Conservation (phyloP, 208 protist species). For the Leishmania amazonensis region DNA sequence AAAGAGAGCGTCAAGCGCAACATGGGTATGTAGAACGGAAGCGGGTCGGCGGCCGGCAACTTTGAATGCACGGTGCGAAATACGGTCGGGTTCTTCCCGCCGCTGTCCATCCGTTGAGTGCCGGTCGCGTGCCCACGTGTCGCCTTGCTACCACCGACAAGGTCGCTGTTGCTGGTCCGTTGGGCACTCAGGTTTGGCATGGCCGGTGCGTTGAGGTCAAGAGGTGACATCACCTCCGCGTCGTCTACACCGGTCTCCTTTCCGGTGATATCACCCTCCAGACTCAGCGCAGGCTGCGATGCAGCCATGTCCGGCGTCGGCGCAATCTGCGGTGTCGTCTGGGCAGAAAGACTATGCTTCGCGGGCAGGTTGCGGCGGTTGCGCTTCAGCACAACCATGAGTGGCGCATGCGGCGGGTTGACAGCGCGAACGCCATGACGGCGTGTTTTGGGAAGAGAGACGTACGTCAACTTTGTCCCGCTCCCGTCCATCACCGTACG, state of each 20-base stretch:
- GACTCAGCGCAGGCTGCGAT: conserved; percentile 4
- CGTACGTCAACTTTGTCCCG: conserved; percentile 66
- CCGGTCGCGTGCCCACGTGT: neutral
- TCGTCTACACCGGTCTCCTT: conserved; percentile 1
- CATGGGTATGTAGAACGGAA: conserved; percentile 47
- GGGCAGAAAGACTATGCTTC: conserved; percentile 44
- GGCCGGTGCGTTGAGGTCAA: conserved; percentile 32
- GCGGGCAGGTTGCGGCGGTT: conserved; percentile 50
- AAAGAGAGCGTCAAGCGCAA: conserved; percentile 18
- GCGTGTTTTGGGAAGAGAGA: conserved; percentile 63
- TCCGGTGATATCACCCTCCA: neutral
- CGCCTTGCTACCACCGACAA: neutral
- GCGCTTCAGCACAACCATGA: conserved; percentile 60
- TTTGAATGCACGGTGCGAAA: conserved; percentile 34
- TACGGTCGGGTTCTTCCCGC: conserved; percentile 38
- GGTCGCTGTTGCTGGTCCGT: neutral
- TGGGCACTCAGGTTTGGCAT: conserved; percentile 3
- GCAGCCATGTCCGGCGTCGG: conserved; percentile 19
- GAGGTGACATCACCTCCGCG: conserved; percentile 44
- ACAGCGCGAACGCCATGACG: conserved; percentile 35
- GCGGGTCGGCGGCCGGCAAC: conserved; percentile 13
- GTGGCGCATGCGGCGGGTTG: conserved; percentile 52
- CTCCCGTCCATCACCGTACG: conserved; percentile 46
- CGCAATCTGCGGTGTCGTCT: conserved; percentile 47
- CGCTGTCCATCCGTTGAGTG: neutral